These are phyloP conservation scores for Coniochaeta ligniaria DNA, from an alignment of 2,329 filamentous ascomycete genomes.

Conservation along the genomic window DNA sequence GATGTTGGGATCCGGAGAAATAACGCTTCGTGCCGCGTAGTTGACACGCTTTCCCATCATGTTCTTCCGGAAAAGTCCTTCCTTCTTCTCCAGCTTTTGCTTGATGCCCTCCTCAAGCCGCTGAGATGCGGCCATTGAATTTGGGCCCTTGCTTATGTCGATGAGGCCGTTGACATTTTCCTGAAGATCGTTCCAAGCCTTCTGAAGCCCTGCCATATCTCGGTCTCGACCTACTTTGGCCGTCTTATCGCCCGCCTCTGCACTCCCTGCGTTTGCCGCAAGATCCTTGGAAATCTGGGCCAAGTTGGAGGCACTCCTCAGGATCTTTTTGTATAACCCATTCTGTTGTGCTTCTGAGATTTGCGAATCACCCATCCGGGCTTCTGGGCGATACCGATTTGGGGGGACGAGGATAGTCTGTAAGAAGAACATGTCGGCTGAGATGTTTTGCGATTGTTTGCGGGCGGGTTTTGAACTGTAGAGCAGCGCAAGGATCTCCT, in stretches of 20 bases:
- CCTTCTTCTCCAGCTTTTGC: slow-evolving; percentile 96
- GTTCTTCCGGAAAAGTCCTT: slow-evolving; percentile 95
- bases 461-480: slow-evolving; percentile 67
- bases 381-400: slow-evolving; percentile 85
- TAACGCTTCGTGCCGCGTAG: slow-evolving; percentile 93
- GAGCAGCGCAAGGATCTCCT: slow-evolving; percentile 74
- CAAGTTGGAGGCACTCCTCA: slow-evolving; percentile 68
- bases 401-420: slow-evolving; percentile 81
- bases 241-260: slow-evolving; percentile 23
- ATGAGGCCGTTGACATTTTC: slow-evolving; percentile 89
- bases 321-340: slow-evolving; percentile 74
- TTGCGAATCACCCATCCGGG: slow-evolving; percentile 69
- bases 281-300: slow-evolving; percentile 69
- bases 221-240: slow-evolving; percentile 30
- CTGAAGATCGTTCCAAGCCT: slow-evolving; percentile 77
- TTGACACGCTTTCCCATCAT: slow-evolving; percentile 99
- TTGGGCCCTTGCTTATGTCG: slow-evolving; percentile 79
- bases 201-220: slow-evolving; percentile 70
- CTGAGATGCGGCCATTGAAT: slow-evolving; percentile 69
- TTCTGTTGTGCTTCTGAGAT: slow-evolving; percentile 89
- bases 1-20: slow-evolving; percentile 96
- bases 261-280: slow-evolving; percentile 31
- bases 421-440: slow-evolving; percentile 90
- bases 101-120: slow-evolving; percentile 91
- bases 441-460: slow-evolving; percentile 51